Evolutionary conservation across 257 asterid genomes (phyloP).

Genomic region (Lycium ferocissimum): DNA sequence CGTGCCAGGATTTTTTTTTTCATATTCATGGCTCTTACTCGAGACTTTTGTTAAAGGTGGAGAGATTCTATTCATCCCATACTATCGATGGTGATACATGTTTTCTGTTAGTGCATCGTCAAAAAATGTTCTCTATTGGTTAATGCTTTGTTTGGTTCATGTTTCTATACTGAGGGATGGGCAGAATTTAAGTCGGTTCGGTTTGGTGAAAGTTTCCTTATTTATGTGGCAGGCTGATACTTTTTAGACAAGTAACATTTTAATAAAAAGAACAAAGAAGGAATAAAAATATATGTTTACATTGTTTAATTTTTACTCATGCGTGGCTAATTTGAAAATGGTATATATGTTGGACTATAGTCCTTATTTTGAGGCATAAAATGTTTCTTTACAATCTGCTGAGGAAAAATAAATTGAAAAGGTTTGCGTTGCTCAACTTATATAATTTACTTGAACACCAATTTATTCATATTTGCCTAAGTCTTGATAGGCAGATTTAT

Average conservation of each 20-base stretch:
- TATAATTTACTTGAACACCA: no score
- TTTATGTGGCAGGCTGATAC: neutral
- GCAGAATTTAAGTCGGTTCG: neutral
- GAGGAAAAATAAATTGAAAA: no score
- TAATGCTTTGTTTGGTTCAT: neutral
- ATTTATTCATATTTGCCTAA: no score
- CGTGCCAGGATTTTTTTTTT: accelerated
- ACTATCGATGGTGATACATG: neutral
- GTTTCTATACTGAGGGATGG: neutral
- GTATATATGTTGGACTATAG: neutral
- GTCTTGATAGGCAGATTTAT: neutral
- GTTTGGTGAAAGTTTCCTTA: neutral
- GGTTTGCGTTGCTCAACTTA: no score
- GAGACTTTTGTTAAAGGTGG: no score
- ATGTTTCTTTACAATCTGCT: neutral
- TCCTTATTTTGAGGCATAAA: no score
- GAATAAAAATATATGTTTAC: neutral
- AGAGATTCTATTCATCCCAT: no score
- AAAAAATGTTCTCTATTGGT: neutral
- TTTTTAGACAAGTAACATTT: neutral
- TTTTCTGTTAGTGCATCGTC: neutral
- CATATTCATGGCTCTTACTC: neutral
- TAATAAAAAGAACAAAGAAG: neutral
- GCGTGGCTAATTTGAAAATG: neutral
- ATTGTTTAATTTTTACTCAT: neutral